phyloP scores from a whole-genome alignment of 768 basidiomycete species.

The Cyclocybe aegerita region DNA sequence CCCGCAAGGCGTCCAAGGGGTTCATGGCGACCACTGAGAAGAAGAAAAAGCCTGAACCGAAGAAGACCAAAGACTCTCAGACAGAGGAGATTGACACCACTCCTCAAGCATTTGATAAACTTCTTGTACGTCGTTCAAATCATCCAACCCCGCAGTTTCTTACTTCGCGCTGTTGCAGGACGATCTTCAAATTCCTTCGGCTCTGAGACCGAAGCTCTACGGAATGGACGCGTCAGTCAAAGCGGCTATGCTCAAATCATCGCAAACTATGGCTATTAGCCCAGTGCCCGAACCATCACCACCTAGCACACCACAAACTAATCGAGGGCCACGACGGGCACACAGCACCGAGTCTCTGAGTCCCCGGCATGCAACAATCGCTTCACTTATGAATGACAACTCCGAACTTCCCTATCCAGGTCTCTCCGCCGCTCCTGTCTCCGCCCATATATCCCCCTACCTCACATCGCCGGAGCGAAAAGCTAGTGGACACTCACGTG shows the following conservation, averaged over 20 bases:
- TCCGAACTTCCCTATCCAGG: constrained; percentile 36
- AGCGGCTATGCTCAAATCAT: constrained; percentile 89
- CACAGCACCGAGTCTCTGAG: constrained; percentile 73
- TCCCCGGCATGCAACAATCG: constrained; percentile 43
- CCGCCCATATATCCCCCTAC: constrained; percentile 40
- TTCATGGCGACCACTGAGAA: constrained; percentile 33
- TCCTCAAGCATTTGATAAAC: constrained; percentile 70
- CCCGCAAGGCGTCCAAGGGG: constrained; percentile 28
- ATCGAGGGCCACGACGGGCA: constrained; percentile 52
- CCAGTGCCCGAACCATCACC: constrained; percentile 30
- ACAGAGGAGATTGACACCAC: constrained; percentile 37
- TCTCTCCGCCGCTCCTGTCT: constrained; percentile 33
- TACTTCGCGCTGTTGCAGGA: constrained; percentile 47
- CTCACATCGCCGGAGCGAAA: constrained; percentile 38
- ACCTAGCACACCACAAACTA: constrained; percentile 50
- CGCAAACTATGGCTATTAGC: constrained; percentile 56
- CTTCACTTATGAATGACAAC: constrained; percentile 35
- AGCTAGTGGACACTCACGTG: constrained; percentile 52
- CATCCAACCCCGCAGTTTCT: constrained; percentile 1
- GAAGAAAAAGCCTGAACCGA: constrained; percentile 45
- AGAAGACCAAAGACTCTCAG: constrained; percentile 31
- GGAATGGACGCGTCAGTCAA: constrained; percentile 86
- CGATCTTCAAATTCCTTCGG: constrained; percentile 83
- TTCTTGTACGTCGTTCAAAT: constrained; percentile 56
- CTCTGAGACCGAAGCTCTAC: constrained; percentile 72